Base-by-base conservation (phyloP, 352 stramenopile genomes). In the Blastocystis sp. region DNA sequence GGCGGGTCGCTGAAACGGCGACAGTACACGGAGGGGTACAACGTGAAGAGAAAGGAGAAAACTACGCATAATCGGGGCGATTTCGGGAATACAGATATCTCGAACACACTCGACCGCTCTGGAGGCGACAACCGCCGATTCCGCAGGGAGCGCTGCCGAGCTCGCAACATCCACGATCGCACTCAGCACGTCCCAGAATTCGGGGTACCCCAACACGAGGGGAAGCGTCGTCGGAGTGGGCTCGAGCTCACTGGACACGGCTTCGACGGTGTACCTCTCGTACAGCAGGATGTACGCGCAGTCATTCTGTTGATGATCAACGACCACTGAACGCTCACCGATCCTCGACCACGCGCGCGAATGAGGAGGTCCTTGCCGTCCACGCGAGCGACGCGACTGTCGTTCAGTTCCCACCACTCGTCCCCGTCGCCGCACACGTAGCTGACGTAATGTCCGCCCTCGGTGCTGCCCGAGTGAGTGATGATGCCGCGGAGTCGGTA, bases 401-500 rank as follows among this genome's bases (percentile, higher is more conserved):
- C 45, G 45, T 55, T 55, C 45, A 55, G 45, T 16, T 55, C 45
- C 45, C 45, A 55, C 45, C 45, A 55, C 45, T 55, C 45, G 6
- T 55, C 45, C 45, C 16, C 16, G 45, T 16, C 16, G 45, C 45
- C 16, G 6, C 9, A 16, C 45, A 55, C 45, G 45, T 55, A 55
- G 45, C 45, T 55, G 45, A 55, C 45, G 51, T 92, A 92, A 63
- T 92, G 91, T 0, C 91, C 91, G 19, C 67, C 70, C 65, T 91
- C 90, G n/a, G 80, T 90, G n/a, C 70, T 91, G 37, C 91, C 91
- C 45, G 78, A 69, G 62, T 92, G 91, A 3, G 91, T 90, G 19
- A 92, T 79, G 26, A 90, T 69, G 16, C 90, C 91, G 0, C 71
- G 50, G 12, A 92, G 45, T 26, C 88, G 26, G 55, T 91, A 92